Conservation (phyloP, 2,329 filamentous ascomycete genomes). For the Aspergillus uvarum region DNA sequence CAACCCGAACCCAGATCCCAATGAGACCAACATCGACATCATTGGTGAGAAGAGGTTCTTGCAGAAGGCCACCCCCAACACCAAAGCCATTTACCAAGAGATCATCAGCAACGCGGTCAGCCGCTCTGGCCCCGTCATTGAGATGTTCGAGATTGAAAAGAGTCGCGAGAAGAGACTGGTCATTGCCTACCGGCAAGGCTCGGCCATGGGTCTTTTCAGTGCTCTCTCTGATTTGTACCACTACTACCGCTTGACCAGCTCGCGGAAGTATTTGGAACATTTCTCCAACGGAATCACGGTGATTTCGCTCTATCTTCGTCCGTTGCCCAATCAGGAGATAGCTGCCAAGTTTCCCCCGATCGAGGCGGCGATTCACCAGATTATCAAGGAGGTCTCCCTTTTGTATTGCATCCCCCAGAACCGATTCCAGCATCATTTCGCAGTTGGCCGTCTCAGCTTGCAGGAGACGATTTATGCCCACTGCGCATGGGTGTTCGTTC, state of each 20-base stretch:
- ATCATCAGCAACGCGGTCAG: conserved; percentile 82
- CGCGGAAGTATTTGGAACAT: conserved; percentile 96
- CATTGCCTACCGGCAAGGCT: conserved; percentile 89
- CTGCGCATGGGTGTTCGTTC: conserved; percentile 95
- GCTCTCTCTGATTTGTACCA: conserved; percentile 95
- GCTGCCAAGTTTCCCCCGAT: conserved; percentile 69
- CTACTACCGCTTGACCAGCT: conserved; percentile 96
- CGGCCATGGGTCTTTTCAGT: conserved; percentile 90
- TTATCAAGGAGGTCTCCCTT: conserved; percentile 96
- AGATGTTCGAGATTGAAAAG: conserved; percentile 93
- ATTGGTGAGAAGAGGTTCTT: conserved; percentile 93
- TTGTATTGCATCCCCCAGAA: conserved; percentile 98
- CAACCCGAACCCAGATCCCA: conserved; percentile 67
- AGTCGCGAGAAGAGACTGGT: conserved; percentile 91
- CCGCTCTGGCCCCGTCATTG: conserved; percentile 90
- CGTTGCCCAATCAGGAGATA: conserved; percentile 60
- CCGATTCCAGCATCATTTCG: conserved; percentile 89
- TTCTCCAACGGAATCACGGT: conserved; percentile 98
- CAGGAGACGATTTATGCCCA: conserved; percentile 98
- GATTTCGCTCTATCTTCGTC: conserved; percentile 91
- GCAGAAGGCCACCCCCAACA: conserved; percentile 94
- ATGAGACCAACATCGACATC: conserved; percentile 84
- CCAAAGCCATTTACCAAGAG: conserved; percentile 91
- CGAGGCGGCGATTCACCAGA: conserved; percentile 94
- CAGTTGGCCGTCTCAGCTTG: conserved; percentile 78